A percentile compares a stretch with the other conserved stretches of the same genome.
Evolutionary conservation across 176 grass and related monocot species (phyloP).

Genomic region (Eragrostis curvula): DNA sequence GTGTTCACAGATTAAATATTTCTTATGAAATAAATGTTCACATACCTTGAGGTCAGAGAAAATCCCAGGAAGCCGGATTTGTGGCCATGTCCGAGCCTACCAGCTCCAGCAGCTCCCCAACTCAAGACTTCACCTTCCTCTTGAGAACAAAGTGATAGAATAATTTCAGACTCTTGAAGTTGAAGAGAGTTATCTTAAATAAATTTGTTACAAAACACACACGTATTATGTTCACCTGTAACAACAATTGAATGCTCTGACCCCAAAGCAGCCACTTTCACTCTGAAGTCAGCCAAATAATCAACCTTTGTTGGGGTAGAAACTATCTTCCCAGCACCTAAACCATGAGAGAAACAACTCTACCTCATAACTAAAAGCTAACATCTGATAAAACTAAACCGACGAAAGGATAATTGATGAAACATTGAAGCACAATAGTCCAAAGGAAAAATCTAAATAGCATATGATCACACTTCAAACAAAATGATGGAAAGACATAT

Average conservation of each 20-base stretch:
- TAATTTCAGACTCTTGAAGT: conserved; percentile 28
- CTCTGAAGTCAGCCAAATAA: conserved; percentile 67
- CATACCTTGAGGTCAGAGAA: conserved; percentile 66
- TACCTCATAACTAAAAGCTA: conserved; percentile 24
- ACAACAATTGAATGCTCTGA: conserved; percentile 92
- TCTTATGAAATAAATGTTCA: conserved; percentile 21
- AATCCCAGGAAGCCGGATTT: conserved; percentile 75
- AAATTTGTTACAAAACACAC: background rate
- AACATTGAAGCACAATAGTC: background rate
- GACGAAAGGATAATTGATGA: background rate
- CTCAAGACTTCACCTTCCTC: conserved; percentile 81
- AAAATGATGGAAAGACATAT: conserved; percentile 7
- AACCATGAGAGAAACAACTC: conserved; percentile 23
- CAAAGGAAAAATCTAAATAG: conserved; percentile 23
- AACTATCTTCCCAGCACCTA: conserved; percentile 67
- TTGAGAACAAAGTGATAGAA: conserved; percentile 28
- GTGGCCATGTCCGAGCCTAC: conserved; percentile 89
- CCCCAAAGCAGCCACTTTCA: conserved; percentile 77
- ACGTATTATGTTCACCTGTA: conserved; percentile 60
- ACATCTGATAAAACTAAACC: background rate
- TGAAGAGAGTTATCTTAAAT: background rate
- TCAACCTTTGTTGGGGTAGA: conserved; percentile 75
- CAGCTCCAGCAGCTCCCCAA: conserved; percentile 89
- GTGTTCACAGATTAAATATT: background rate
- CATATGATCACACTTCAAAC: conserved; percentile 9